Base-by-base conservation (phyloP, 805 yeast genomes). In the Ogataea neopini region DNA sequence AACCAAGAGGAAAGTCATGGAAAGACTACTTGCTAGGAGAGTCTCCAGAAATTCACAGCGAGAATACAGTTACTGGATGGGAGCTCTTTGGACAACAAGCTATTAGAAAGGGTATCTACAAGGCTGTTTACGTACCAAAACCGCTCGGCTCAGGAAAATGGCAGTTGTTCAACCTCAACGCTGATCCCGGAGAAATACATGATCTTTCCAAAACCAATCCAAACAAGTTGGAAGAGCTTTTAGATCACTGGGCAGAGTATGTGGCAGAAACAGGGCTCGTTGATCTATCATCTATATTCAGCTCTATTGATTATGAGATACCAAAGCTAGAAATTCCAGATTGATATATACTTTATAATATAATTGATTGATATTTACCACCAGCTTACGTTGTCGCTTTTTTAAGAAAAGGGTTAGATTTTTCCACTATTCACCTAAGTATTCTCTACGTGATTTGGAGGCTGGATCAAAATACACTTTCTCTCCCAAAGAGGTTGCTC, bases 51-150 rank as follows among this genome's bases (percentile, higher is more conserved):
- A 67, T 74, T 29, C 77, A 76, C 50, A 66, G 63, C 28, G 74
- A 71, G 13, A 70, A 74, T 10, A 67, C 72, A 1, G 75, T 73
- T 17, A 70, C 74, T 8, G 83, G 84, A 0, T 78, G 84, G 83
- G 84, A 79, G 54, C 61, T 79, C 13, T 77, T 79, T 54, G 80
- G 79, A 1, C 83, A 79, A 52, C 79, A 75, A 44, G 84, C 83
- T 0, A 68, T 79, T 37, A 68, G 83, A 54, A 69, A 73, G 52
- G 83, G 83, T 5, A 42, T 58, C 3, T 76, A 63, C 54, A 79
- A 79, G 54, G 79, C 79, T 1, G 51, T 75, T 9, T 78, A 59
- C 52, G 69, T 79, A 47, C 81, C 80, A 4, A 65, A 66, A 30
- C 81, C 83, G 6, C 59, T 67, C 45, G 82, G 81, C 0, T 62